Base-by-base conservation (phyloP, 2,329 filamentous ascomycete species). In the Fusarium equiseti region DNA sequence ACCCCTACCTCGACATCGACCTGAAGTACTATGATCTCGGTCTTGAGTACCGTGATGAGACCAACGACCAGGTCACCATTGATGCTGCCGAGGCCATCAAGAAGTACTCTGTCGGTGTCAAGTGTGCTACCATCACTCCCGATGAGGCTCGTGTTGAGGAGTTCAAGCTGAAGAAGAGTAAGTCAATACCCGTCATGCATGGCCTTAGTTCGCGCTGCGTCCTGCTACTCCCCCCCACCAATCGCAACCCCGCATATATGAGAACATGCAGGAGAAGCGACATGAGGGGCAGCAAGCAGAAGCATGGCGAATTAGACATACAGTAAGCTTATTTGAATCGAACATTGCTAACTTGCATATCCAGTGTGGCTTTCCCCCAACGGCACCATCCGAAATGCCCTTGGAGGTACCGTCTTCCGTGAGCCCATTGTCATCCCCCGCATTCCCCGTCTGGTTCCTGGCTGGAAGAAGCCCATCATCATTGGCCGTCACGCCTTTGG, bases 401-500 rank as follows among this genome's bases (percentile, higher is more conserved):
- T 92, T 53, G 95, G 95, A 77, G 96, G 96, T 79, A 99, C 96
- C 78, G 95, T 99, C 78, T 99, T 99, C 92, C 93, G 96, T 82
- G 96, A 98, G 84, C 96, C 96, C 77, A 99, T 99, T 77, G 94
- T 99, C 79, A 98, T 99, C 77, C 92, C 92, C 75, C 89, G 91
- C 78, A 94, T 99, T 72, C 96, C 96, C 63, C 92, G 95, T 77
- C 90, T 99, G 62, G 94, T 99, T 55, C 94, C 94, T 50, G 94
- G 95, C 83, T 99, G 96, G 96, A 95, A 97, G 88, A 95, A 98
- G 86, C 94, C 96, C 81, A 99, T 99, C 84, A 96, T 98, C 81
- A 98, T 99, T 81, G 96, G 96, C 76, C 94, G 96, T 82, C 96
- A 99, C 84, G 96, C 96, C 72, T 98, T 98, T 79, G 96, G 96